A percentile compares a stretch with the other conserved stretches of the same genome.
phyloP scores from a whole-genome alignment of 345 rosid genomes.

The Aegle marmelos region DNA sequence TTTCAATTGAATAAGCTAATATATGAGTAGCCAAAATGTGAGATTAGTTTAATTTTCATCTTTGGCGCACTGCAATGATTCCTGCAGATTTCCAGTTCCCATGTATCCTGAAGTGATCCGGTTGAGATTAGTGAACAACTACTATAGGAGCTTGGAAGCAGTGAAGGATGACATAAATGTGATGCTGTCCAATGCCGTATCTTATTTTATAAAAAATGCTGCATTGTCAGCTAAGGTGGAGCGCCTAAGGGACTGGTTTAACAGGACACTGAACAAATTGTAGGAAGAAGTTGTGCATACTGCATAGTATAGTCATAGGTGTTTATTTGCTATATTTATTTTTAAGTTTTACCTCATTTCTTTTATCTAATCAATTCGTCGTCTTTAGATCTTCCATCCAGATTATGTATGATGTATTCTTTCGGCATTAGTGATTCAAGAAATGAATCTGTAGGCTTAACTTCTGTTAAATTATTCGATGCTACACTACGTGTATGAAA shows the following conservation, averaged over 20 bases:
- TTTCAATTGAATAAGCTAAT: neutral
- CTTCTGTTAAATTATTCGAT: neutral
- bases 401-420: constrained; percentile 12
- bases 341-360: neutral
- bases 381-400: neutral
- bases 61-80: neutral
- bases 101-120: constrained; percentile 72
- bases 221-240: constrained; percentile 47
- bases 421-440: constrained; percentile 1
- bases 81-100: constrained; percentile 80
- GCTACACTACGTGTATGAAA: neutral
- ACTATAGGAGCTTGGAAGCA: constrained; percentile 69
- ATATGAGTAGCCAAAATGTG: neutral
- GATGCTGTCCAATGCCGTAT: constrained; percentile 67
- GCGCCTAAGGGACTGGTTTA: constrained; percentile 57
- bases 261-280: constrained; percentile 37
- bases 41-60: neutral
- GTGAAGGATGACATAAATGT: constrained; percentile 63
- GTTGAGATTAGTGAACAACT: constrained; percentile 68
- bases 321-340: neutral
- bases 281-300: constrained; percentile 1
- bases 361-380: neutral
- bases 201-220: constrained; percentile 43
- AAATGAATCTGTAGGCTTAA: neutral
- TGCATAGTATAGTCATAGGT: neutral